A percentile compares a stretch with the other conserved stretches of the same genome.
These are phyloP conservation scores for Nakaseomyces kungkrabaensis DNA, from an alignment of 1,139 yeast genomes.

Conservation along the genomic window DNA sequence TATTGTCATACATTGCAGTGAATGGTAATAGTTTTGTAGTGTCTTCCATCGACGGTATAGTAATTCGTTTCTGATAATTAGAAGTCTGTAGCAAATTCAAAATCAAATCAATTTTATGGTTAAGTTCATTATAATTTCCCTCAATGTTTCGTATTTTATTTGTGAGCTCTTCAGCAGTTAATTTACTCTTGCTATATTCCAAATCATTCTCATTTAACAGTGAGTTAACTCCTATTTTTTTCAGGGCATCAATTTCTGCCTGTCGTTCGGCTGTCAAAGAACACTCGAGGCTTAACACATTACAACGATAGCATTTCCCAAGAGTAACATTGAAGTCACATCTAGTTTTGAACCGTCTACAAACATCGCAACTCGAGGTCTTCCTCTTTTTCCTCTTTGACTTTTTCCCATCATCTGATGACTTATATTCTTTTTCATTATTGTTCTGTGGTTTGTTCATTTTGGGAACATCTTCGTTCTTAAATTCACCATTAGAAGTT, in stretches of 20 bases:
- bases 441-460: neutral
- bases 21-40: neutral
- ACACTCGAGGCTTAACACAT: conserved; percentile 36
- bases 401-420: conserved; percentile 5
- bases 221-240: conserved; percentile 3
- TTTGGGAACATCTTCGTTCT: neutral
- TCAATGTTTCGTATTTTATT: neutral
- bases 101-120: conserved; percentile 4
- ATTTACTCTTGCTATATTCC: neutral
- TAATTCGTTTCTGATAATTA: neutral
- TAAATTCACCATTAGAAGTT: neutral
- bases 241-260: conserved; percentile 16
- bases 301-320: conserved; percentile 42
- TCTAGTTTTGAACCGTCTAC: conserved; percentile 44
- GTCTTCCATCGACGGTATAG: neutral
- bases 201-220: neutral
- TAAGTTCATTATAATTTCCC: neutral
- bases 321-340: conserved; percentile 38
- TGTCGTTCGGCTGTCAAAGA: conserved; percentile 34
- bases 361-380: conserved; percentile 40
- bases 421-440: neutral
- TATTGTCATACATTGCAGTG: conserved; percentile 1
- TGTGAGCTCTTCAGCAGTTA: neutral
- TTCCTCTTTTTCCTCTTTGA: conserved; percentile 35
- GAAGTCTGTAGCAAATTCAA: neutral